These are phyloP conservation scores for Boletus coccyginus DNA, from an alignment of 768 basidiomycete species.

Conservation along the genomic window DNA sequence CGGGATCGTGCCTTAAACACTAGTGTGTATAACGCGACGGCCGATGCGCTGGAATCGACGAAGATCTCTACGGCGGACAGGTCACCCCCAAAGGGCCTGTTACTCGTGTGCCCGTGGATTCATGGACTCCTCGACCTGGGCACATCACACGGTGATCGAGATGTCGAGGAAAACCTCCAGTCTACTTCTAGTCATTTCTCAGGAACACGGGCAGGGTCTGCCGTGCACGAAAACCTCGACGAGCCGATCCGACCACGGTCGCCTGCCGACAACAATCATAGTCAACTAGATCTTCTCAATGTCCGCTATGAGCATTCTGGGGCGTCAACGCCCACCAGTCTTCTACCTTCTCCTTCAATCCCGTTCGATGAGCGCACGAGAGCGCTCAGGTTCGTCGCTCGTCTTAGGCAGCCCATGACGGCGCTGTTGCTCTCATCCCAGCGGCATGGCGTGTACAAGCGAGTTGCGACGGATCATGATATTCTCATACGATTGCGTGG, in stretches of 20 bases:
- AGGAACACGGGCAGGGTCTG: neutral
- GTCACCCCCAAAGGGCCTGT: neutral
- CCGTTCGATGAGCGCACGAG: too few species aligned
- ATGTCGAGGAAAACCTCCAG: neutral
- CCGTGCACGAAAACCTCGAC: neutral
- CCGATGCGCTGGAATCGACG: neutral
- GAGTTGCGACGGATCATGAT: too few species aligned
- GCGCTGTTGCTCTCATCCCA: too few species aligned
- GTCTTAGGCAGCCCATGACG: too few species aligned
- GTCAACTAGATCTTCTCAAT: neutral
- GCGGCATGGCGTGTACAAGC: too few species aligned
- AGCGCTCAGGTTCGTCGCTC: too few species aligned
- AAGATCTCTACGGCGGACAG: neutral
- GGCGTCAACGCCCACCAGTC: too few species aligned
- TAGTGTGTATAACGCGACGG: neutral
- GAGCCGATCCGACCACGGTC: neutral
- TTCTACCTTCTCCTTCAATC: too few species aligned
- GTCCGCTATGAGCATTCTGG: neutral
- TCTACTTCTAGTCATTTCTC: neutral
- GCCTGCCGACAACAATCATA: neutral
- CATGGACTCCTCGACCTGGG: slow-evolving; percentile 1
- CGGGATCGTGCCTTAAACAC: neutral
- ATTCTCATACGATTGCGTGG: too few species aligned
- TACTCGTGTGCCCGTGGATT: slow-evolving; percentile 12
- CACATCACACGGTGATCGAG: neutral